phyloP scores from a whole-genome alignment of 2,329 filamentous ascomycete genomes.

The Nemania sp. region DNA sequence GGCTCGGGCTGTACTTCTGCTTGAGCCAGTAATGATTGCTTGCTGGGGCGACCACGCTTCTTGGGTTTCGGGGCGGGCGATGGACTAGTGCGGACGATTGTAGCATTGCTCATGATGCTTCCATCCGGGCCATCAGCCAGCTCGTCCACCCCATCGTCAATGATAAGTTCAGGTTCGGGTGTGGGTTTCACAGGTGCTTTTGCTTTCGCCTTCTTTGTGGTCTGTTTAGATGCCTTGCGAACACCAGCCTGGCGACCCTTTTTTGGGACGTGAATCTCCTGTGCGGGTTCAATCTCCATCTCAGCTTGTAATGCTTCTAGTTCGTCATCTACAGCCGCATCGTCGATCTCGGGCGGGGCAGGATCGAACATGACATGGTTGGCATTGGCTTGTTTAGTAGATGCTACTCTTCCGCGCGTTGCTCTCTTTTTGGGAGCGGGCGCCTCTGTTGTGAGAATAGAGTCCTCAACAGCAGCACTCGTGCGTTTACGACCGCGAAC shows the following conservation, averaged over 20 bases:
- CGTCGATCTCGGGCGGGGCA: slow-evolving; percentile 47
- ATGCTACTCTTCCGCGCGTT: slow-evolving; percentile 47
- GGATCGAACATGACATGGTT: slow-evolving; percentile 60
- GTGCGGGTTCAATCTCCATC: slow-evolving; percentile 47
- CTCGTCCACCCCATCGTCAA: slow-evolving; percentile 34
- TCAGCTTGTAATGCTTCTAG: slow-evolving; percentile 53
- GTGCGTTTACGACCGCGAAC: slow-evolving; percentile 63
- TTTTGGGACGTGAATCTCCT: slow-evolving; percentile 53
- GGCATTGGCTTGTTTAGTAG: slow-evolving; percentile 27
- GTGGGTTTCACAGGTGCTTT: slow-evolving; percentile 33
- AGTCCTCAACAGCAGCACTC: slow-evolving; percentile 62
- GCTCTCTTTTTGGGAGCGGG: slow-evolving; percentile 64
- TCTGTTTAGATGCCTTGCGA: slow-evolving; percentile 57
- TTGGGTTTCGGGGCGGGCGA: slow-evolving; percentile 31
- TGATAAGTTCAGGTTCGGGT: slow-evolving; percentile 15
- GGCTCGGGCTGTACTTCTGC: slow-evolving; percentile 32
- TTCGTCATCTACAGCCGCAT: slow-evolving; percentile 56
- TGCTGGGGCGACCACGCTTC: slow-evolving; percentile 42
- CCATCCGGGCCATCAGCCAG: slow-evolving; percentile 43
- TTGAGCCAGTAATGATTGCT: slow-evolving; percentile 39
- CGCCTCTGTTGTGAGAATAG: slow-evolving; percentile 47
- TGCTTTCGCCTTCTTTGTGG: slow-evolving; percentile 48
- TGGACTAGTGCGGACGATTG: slow-evolving; percentile 45
- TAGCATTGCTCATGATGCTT: slow-evolving; percentile 48
- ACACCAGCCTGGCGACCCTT: slow-evolving; percentile 55